Percentiles rank a stretch among this genome's conserved stretches.
Evolutionary conservation across 1,284 basidiomycete genomes (phyloP).

Genomic region (Irpex rosettiformis): DNA sequence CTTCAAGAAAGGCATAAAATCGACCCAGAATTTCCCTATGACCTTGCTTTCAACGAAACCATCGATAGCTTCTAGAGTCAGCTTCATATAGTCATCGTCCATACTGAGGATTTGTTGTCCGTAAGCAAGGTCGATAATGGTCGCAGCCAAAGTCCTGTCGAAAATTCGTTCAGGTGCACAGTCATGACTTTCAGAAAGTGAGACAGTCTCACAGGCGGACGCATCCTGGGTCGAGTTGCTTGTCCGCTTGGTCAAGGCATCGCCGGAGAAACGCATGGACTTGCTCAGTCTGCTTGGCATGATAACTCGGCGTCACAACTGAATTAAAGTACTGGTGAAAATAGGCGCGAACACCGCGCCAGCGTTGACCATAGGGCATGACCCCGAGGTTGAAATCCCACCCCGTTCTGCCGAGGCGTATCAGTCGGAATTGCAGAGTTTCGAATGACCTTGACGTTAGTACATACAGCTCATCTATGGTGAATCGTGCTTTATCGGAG

Average conservation of each 20-base stretch:
- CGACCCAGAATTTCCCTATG: background rate
- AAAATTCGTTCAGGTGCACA: slow-evolving; percentile 1
- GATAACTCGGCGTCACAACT: slow-evolving; percentile 11
- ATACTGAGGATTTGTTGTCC: slow-evolving; percentile 24
- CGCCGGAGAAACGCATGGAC: slow-evolving; percentile 18
- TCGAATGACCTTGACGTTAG: background rate
- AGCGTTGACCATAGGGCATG: slow-evolving; percentile 30
- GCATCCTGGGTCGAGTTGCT: background rate
- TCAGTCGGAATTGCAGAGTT: background rate
- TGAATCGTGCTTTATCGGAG: slow-evolving; percentile 2
- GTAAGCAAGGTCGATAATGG: slow-evolving; percentile 28
- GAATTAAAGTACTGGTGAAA: slow-evolving; percentile 19
- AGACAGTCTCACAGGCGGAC: slow-evolving; percentile 6
- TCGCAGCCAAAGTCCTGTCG: slow-evolving; percentile 16
- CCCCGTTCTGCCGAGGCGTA: slow-evolving; percentile 14
- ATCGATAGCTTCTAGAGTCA: background rate
- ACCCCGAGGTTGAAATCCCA: slow-evolving; percentile 31
- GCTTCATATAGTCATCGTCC: background rate
- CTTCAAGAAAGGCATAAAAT: slow-evolving; percentile 9
- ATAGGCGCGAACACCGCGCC: slow-evolving; percentile 24
- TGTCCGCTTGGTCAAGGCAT: slow-evolving; percentile 10
- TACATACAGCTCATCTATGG: background rate
- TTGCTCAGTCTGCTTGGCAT: slow-evolving; percentile 17
- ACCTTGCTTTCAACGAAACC: background rate
- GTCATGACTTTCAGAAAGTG: background rate